Percentiles rank a stretch among this genome's conserved stretches.
Conservation (phyloP, 352 stramenopile genomes). For the Halophytophthora polymorphica region DNA sequence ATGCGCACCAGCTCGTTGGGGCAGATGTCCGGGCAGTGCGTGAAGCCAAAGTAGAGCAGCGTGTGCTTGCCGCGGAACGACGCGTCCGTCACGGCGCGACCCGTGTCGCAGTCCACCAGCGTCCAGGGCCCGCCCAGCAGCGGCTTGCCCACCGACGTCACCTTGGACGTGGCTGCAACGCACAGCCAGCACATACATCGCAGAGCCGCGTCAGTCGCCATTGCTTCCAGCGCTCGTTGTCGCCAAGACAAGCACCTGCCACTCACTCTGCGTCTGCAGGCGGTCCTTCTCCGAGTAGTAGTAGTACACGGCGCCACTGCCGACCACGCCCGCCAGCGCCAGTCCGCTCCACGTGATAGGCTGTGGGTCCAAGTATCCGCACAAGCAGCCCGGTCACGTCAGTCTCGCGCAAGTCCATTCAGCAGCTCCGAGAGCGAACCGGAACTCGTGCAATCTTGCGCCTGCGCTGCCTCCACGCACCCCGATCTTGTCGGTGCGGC, state of each 20-base stretch:
- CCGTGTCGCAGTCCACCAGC: conserved; percentile 89
- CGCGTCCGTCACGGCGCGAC: conserved; percentile 87
- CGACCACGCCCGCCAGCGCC: conserved; percentile 64
- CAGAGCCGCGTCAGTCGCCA: conserved; percentile 2
- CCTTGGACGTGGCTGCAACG: conserved; percentile 71
- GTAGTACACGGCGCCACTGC: conserved; percentile 79
- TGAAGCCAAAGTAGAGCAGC: conserved; percentile 99
- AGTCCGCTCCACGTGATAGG: conserved; percentile 87
- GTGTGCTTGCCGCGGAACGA: conserved; percentile 93
- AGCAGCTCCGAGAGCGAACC: background rate
- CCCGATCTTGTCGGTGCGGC: conserved; percentile 54
- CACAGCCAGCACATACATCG: conserved; percentile 6
- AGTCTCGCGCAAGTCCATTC: conserved; percentile 1
- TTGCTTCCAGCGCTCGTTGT: background rate
- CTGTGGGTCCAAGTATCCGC: conserved; percentile 19
- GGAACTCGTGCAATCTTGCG: background rate
- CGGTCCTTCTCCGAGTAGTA: conserved; percentile 90
- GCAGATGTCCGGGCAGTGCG: conserved; percentile 99
- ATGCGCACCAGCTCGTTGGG: conserved; percentile 99
- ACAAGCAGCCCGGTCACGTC: conserved; percentile 5
- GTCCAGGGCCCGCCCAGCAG: conserved; percentile 91
- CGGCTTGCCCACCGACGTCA: conserved; percentile 89
- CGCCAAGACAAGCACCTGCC: background rate
- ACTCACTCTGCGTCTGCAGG: conserved; percentile 78
- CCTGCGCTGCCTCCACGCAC: conserved; percentile 24